A percentile compares a stretch with the other conserved stretches of the same genome.
phyloP scores from a whole-genome alignment of 1,284 basidiomycete species.

The Ceratobasidium sp. region DNA sequence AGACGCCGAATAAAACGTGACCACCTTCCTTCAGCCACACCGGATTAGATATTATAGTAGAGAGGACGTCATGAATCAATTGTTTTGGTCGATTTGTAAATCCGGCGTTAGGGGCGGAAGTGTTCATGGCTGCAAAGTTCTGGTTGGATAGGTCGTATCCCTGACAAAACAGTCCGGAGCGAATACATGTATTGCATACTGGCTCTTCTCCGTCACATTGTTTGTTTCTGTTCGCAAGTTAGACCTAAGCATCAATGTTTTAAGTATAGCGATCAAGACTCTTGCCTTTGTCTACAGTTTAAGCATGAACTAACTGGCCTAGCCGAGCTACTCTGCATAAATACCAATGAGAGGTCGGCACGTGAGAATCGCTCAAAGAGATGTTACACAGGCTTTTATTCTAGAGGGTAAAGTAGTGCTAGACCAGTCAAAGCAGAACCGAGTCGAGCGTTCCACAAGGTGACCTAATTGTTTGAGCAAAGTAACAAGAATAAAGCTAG shows the following conservation, averaged over 20 bases:
- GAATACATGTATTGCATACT: conserved; percentile 17
- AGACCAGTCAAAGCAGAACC: background rate
- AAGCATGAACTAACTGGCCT: background rate
- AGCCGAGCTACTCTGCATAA: background rate
- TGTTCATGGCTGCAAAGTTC: no score
- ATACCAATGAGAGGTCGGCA: background rate
- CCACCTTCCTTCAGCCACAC: background rate
- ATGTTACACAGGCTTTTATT: background rate
- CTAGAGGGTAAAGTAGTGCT: background rate
- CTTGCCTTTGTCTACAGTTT: conserved; percentile 2
- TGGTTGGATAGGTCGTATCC: background rate
- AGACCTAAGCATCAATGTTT: no score
- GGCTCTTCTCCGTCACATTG: conserved; percentile 10
- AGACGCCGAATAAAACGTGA: background rate
- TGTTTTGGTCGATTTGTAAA: background rate
- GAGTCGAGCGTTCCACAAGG: background rate
- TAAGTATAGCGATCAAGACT: no score
- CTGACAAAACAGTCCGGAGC: conserved; percentile 1
- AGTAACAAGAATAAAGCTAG: no score
- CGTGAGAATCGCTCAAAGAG: no score
- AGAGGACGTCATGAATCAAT: background rate
- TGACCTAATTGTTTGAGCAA: no score
- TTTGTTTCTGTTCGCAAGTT: background rate
- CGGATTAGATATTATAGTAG: conserved; percentile 10
- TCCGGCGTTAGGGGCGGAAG: no score